These are phyloP conservation scores for Solanum megistacrolobum DNA, from an alignment of 257 asterid species.

Conservation along the genomic window DNA sequence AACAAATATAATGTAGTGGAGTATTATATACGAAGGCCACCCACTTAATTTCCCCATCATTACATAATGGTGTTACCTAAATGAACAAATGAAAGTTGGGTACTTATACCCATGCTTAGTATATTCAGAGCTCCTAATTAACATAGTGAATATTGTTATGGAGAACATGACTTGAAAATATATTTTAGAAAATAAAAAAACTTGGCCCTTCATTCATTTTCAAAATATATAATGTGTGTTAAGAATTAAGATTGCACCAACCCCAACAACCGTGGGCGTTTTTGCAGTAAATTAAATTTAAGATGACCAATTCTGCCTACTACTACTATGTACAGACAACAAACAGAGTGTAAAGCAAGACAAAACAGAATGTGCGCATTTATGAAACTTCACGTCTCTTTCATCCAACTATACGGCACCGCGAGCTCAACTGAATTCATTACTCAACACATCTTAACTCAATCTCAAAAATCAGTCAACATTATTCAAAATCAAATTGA, in stretches of 20 bases:
- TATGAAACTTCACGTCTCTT: slow-evolving; percentile 28
- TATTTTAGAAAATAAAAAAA: too few species aligned
- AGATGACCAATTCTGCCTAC: not conserved
- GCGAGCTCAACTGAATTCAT: too few species aligned
- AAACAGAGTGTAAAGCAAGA: not conserved
- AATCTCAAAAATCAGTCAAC: not conserved
- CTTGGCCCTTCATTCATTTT: not conserved
- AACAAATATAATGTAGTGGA: not conserved
- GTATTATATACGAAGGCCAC: not conserved
- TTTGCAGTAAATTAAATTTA: not conserved
- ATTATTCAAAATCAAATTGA: not conserved
- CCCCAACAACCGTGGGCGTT: not conserved
- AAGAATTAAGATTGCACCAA: not conserved
- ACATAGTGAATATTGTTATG: too few species aligned
- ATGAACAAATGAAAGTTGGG: not conserved
- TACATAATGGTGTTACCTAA: not conserved
- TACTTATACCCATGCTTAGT: not conserved
- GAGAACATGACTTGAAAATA: not conserved
- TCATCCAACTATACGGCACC: slow-evolving; percentile 34
- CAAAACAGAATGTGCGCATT: slow-evolving; percentile 18
- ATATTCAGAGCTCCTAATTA: not conserved
- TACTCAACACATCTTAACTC: not conserved
- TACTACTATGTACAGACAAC: not conserved
- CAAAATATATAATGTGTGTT: not conserved
- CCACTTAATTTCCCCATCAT: not conserved